Evolutionary conservation across 805 yeast species (phyloP).

Genomic region (Metschnikowia santaceciliae): DNA sequence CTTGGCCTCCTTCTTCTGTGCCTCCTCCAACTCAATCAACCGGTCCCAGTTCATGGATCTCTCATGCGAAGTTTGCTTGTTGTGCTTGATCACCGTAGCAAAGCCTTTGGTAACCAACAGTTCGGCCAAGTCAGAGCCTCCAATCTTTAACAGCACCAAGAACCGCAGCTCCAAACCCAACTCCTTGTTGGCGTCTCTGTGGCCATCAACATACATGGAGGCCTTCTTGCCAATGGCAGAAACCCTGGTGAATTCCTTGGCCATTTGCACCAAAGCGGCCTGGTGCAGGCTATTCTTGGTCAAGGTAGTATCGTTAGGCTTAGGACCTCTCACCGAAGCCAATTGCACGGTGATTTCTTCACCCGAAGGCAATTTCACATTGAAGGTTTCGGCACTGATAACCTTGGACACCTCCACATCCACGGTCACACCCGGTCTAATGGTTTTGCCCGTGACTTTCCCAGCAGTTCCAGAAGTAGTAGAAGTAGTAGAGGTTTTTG

Average conservation of each 20-base stretch:
- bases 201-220: constrained; percentile 57
- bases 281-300: constrained; percentile 30
- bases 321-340: constrained; percentile 73
- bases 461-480: constrained; percentile 6
- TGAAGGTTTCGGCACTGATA: constrained; percentile 64
- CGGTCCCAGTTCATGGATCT: constrained; percentile 76
- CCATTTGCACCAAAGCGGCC: constrained; percentile 56
- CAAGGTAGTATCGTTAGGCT: constrained; percentile 53
- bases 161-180: constrained; percentile 64
- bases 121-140: constrained; percentile 56
- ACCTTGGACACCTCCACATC: constrained; percentile 57
- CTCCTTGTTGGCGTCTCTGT: constrained; percentile 51
- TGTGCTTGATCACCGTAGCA: constrained; percentile 76
- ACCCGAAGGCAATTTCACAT: constrained; percentile 46
- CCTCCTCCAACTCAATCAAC: constrained; percentile 63
- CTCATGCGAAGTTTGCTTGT: constrained; percentile 63
- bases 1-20: constrained; percentile 49
- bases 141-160: constrained; percentile 52
- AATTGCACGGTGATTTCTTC: constrained; percentile 66
- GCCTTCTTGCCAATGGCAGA: constrained; percentile 69
- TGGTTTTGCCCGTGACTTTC: constrained; percentile 12
- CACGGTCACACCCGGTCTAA: constrained; percentile 46
- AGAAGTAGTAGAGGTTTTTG: background rate
- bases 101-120: constrained; percentile 59
- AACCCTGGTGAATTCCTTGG: constrained; percentile 72